phyloP scores from a whole-genome alignment of 306 rosid species.

The Adenanthera pavonina region DNA sequence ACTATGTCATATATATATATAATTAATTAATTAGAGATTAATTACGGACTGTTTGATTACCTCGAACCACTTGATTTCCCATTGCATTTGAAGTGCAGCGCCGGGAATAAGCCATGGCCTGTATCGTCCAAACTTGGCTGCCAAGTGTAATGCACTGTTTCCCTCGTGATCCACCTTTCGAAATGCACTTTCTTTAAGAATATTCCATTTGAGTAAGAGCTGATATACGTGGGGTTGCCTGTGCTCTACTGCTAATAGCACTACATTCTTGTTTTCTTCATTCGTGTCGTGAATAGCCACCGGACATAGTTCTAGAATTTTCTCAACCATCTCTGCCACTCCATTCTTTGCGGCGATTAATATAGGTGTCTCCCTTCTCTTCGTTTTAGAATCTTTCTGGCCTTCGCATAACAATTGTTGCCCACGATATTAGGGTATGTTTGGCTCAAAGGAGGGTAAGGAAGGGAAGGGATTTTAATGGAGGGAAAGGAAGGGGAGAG shows the following conservation, averaged over 20 bases:
- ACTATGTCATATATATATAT: not conserved
- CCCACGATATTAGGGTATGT: not conserved
- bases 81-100: slow-evolving; percentile 67
- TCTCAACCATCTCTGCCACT: slow-evolving; percentile 58
- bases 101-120: slow-evolving; percentile 72
- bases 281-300: slow-evolving; percentile 62
- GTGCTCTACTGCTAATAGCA: slow-evolving; percentile 66
- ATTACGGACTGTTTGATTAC: slow-evolving; percentile 24
- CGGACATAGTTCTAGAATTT: slow-evolving; percentile 53
- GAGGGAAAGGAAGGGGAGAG: too few relatives aligned
- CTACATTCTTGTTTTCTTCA: slow-evolving; percentile 54
- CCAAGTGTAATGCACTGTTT: slow-evolving; percentile 70
- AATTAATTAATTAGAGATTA: not conserved
- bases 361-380: slow-evolving; percentile 47
- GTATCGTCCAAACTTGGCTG: slow-evolving; percentile 51
- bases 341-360: slow-evolving; percentile 74
- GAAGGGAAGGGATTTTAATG: too few relatives aligned
- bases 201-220: slow-evolving; percentile 27
- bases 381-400: not conserved
- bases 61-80: slow-evolving; percentile 73
- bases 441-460: too few relatives aligned
- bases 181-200: slow-evolving; percentile 43
- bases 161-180: slow-evolving; percentile 55
- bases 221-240: slow-evolving; percentile 59
- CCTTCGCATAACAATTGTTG: not conserved